Evolutionary conservation across 768 basidiomycete genomes (phyloP).

Genomic region (Kwoniella newhampshirensis): DNA sequence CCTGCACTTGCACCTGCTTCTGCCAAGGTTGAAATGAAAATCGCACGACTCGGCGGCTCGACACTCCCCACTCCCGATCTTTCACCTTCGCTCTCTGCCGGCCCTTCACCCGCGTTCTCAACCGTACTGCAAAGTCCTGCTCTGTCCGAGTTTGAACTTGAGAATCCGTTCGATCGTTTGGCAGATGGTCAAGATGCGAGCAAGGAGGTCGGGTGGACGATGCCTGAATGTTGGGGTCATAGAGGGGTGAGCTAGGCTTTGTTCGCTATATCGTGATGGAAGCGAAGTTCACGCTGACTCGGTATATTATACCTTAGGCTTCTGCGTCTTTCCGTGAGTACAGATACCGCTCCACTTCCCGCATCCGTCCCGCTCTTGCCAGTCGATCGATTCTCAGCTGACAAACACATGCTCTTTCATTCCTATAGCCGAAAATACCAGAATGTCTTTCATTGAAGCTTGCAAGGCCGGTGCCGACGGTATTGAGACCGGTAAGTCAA

Average conservation of each 20-base stretch:
- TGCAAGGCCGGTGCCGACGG: slow-evolving; percentile 93
- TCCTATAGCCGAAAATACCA: slow-evolving; percentile 71
- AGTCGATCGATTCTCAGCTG: too few relatives aligned
- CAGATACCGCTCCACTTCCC: too few relatives aligned
- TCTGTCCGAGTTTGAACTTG: slow-evolving; percentile 28
- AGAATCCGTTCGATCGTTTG: slow-evolving; percentile 16
- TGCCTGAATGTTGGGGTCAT: slow-evolving; percentile 77
- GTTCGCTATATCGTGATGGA: not conserved
- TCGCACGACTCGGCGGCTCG: not conserved
- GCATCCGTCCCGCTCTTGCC: too few relatives aligned
- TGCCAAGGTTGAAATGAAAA: too few relatives aligned
- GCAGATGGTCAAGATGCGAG: not conserved
- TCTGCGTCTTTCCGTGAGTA: slow-evolving; percentile 61
- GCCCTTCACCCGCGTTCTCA: slow-evolving; percentile 24
- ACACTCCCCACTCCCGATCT: slow-evolving; percentile 19
- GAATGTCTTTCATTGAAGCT: slow-evolving; percentile 91
- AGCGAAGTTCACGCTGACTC: not conserved
- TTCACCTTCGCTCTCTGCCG: slow-evolving; percentile 16
- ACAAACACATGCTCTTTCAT: slow-evolving; percentile 58
- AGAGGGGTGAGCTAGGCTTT: slow-evolving; percentile 60
- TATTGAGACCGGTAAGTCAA: slow-evolving; percentile 79
- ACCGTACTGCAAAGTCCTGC: slow-evolving; percentile 33
- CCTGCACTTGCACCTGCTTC: too few relatives aligned
- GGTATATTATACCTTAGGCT: slow-evolving; percentile 59
- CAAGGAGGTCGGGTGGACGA: slow-evolving; percentile 14